Evolutionary conservation across 1,139 yeast species (phyloP), one percentile per base, ranked within the genome.

Genomic region (Casaregolazyma suthepensis): DNA sequence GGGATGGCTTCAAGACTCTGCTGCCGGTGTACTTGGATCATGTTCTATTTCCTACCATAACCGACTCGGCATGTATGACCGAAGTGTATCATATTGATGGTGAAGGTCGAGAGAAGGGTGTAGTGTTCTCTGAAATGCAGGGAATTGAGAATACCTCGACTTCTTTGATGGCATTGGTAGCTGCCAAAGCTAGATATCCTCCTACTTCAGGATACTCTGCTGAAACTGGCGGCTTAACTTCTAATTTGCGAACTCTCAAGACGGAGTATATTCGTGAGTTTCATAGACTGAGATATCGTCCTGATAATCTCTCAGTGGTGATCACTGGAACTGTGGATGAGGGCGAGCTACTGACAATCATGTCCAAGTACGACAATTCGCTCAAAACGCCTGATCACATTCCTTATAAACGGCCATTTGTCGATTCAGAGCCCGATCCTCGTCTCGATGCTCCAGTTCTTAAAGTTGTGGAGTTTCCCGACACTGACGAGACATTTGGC

Each of bases 81-180:
- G 99, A 94, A 65, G 99, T 94, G 5, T 89, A 89, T 67, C 98
- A 94, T 67, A 79, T 93, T 52, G 98, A 93, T 65, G 96, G 96
- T 1, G 77, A 81, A 15, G 96, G 89, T 23, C 83, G 85, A 58
- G 99, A 94, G 63, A 89, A 89, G 66, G 99, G 99, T 58, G 99
- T 94, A 43, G 99, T 94, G 2, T 94, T 87, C 67, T 86, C 95
- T 56, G 99, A 94, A 71, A 94, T 94, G 98, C 97, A 90, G 66
- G 98, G 91, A 17, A 84, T 87, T 54, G 96, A 90, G 67, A 81
- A 81, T 61, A 87, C 85, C 59, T 78, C 91, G n/a, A 83, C 85
- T 80, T 86, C 83, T 59, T 73, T 88, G 29, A 71, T 87, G n/a
- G 77, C 77, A 60, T 71, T 83, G 59, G 81, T 80, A 54, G 73